Base-by-base conservation (phyloP, 2,329 filamentous ascomycete species). In the Penicillium sp. region DNA sequence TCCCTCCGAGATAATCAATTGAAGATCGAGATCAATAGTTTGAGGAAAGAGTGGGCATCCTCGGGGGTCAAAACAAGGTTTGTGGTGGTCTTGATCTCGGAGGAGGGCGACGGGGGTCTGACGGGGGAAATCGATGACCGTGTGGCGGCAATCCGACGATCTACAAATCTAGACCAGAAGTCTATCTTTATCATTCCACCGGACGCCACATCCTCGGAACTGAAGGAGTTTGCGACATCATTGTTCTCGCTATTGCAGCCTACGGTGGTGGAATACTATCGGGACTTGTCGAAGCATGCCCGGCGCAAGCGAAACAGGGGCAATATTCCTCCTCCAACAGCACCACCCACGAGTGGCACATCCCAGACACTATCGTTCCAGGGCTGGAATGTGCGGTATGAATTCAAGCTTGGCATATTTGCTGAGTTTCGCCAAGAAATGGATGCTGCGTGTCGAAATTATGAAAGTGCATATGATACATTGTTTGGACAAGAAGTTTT, bases 401-500 rank as follows among this genome's bases (percentile, higher is more conserved):
- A 99, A 69, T 92, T 96, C 78, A 99, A 99, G 72, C 83, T 93
- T 19, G 93, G 89, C 7, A 81, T 96, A 0, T 90, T 98, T 69
- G 91, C 93, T 27, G 93, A 98, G 70, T 97, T 96, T 64, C 86
- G 95, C 9, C 90, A 96, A 70, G 95, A 98, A 72, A 90, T 93
- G 82, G 93, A 97, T 69, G 87, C 86, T 22, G 92, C 95, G 0
- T 82, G 91, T 68, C 86, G 92, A 44, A 92, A 91, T 52, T 97
- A 93, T 65, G 91, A 95, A 69, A 88, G 88, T 71, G 91, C 92
- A 4, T 93, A 98, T 64, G 91, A 96, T 52, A 86, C 85, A 22
- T 76, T 99, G 11, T 85, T 98, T 61, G 88, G 90, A 19, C 81
- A 88, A 27, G 93, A 97, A 67, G 84, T 96, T 7, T 86, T 97